These are phyloP conservation scores for Dionaea muscipula DNA, from an alignment of 179 eudicot genomes.

Conservation along the genomic window DNA sequence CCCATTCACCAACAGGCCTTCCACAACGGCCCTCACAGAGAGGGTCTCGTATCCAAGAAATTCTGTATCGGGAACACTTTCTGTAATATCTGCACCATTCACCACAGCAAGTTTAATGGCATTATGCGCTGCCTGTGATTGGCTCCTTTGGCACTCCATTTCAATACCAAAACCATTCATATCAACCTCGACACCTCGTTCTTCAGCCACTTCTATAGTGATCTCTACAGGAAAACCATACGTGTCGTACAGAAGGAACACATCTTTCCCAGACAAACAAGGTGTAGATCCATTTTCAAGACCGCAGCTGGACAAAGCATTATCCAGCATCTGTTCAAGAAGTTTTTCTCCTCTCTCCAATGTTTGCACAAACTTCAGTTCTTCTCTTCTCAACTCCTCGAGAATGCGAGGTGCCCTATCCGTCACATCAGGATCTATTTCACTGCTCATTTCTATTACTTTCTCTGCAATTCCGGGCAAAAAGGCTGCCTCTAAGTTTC, in stretches of 20 bases:
- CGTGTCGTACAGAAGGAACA: constrained; percentile 76
- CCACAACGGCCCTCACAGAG: constrained; percentile 44
- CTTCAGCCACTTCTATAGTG: constrained; percentile 80
- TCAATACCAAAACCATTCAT: constrained; percentile 64
- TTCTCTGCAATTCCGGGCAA: constrained; percentile 61
- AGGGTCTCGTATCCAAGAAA: constrained; percentile 81
- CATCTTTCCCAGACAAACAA: constrained; percentile 79
- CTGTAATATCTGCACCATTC: constrained; percentile 48
- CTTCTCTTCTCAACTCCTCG: constrained; percentile 78
- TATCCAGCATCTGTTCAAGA: constrained; percentile 62
- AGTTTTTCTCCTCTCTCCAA: constrained; percentile 91
- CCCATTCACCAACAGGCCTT: constrained; percentile 67
- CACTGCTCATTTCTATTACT: constrained; percentile 63
- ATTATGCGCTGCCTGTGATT: constrained; percentile 92
- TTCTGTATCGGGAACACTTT: constrained; percentile 53
- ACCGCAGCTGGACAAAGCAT: constrained; percentile 39
- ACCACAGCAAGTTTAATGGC: constrained; percentile 68
- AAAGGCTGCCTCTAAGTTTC: constrained; percentile 59
- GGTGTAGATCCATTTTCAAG: constrained; percentile 31
- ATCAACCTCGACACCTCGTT: constrained; percentile 63
- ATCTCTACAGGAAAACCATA: constrained; percentile 97
- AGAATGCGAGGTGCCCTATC: constrained; percentile 48
- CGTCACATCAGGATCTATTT: constrained; percentile 66
- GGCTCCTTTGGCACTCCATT: constrained; percentile 88
- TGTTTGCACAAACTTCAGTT: constrained; percentile 68